Conservation (phyloP, 169 alveolate genomes). For the Neospora caninum region DNA sequence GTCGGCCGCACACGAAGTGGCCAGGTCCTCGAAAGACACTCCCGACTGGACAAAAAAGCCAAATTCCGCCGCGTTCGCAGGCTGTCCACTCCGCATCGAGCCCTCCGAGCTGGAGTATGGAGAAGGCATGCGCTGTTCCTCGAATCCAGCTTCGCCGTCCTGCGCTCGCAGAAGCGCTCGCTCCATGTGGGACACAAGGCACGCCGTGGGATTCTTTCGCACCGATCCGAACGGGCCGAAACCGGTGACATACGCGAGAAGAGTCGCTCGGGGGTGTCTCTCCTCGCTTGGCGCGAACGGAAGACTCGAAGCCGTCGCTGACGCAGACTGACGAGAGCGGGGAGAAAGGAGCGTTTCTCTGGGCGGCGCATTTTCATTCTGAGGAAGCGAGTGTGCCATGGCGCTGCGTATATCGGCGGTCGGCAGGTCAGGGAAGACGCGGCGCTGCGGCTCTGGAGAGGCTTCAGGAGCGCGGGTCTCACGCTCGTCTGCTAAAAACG, state of each 20-base stretch:
- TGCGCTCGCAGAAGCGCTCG: background rate
- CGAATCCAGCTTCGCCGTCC: background rate
- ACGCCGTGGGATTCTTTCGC: background rate
- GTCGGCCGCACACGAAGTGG: background rate
- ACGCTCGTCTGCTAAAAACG: too few relatives aligned
- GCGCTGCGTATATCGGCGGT: too few relatives aligned
- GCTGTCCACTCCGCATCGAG: too few relatives aligned
- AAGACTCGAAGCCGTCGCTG: background rate
- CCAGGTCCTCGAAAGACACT: background rate
- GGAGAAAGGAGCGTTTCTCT: too few relatives aligned
- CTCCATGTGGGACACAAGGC: background rate
- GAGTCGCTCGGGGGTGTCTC: background rate
- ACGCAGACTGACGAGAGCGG: background rate
- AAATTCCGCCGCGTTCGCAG: too few relatives aligned
- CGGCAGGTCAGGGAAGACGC: too few relatives aligned
- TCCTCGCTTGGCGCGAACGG: background rate
- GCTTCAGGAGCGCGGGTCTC: too few relatives aligned
- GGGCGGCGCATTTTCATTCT: too few relatives aligned
- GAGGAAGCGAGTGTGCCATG: too few relatives aligned
- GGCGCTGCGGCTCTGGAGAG: too few relatives aligned
- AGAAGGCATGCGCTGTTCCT: background rate
- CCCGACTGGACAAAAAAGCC: background rate
- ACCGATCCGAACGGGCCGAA: background rate
- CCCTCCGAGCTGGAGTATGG: too few relatives aligned
- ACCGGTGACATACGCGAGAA: background rate